Conservation (phyloP, 2,329 filamentous ascomycete species). For the Cladosporium sp. region DNA sequence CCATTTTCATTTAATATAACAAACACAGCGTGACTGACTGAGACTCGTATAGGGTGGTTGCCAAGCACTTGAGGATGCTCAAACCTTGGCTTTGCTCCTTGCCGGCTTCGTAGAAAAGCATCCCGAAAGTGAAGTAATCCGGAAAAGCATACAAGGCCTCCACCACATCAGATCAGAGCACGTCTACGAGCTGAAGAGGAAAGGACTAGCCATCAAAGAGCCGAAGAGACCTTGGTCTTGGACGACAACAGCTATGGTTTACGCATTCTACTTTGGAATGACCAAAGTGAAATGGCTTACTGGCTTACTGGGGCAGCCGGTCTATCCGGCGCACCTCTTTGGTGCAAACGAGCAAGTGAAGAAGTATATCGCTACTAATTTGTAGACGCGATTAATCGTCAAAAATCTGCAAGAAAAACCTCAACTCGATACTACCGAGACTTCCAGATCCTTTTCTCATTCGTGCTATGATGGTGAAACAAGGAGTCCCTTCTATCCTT, state of each 20-base stretch:
- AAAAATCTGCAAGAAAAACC: no score
- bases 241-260: not conserved
- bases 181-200: not conserved
- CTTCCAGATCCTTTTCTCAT: no score
- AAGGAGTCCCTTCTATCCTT: no score
- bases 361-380: not conserved
- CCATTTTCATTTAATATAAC: not conserved
- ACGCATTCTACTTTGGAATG: conserved; percentile 1
- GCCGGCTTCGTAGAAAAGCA: not conserved
- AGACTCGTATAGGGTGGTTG: not conserved
- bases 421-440: no score
- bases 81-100: conserved; percentile 29
- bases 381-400: not conserved
- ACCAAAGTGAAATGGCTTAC: conserved; percentile 1
- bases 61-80: conserved; percentile 2
- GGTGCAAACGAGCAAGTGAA: not conserved
- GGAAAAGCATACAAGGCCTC: conserved; percentile 17
- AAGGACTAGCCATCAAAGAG: not conserved
- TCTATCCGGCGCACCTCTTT: not conserved
- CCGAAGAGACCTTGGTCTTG: conserved; percentile 2
- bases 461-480: no score
- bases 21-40: not conserved
- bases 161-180: conserved; percentile 8
- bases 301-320: not conserved
- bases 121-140: conserved; percentile 15